Conservation (phyloP, 139 green algal species). For the Chlamydomonas incerta region DNA sequence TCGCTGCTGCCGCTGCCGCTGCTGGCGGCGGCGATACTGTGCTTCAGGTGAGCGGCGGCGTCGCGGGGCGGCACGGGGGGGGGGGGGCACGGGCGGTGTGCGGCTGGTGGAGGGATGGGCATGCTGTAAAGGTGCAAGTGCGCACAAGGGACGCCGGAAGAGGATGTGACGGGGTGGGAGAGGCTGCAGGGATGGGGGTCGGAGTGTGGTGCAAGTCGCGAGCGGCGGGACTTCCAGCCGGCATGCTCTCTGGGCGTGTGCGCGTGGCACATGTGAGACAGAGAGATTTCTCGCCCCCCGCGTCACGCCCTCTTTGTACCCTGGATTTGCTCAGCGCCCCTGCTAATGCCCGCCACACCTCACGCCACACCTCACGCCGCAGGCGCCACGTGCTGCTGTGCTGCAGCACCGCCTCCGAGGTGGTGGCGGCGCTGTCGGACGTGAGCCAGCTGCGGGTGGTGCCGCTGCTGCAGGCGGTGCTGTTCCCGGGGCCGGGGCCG, state of each 20-base stretch:
- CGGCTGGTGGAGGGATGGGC: no score
- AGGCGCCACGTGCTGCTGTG: constrained; percentile 66
- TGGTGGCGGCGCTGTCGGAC: constrained; percentile 66
- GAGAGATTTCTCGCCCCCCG: no score
- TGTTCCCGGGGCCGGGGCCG: constrained; percentile 54
- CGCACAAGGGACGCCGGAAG: no score
- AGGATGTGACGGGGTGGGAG: no score
- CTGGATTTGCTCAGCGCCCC: neutral
- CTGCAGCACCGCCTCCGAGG: constrained; percentile 48
- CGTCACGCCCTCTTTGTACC: neutral
- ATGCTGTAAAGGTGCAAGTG: no score
- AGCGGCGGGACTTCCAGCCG: no score
- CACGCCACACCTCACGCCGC: no score
- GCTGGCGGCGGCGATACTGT: constrained; percentile 66
- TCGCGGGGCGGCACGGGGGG: neutral
- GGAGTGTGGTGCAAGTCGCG: neutral
- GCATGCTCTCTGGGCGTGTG: no score
- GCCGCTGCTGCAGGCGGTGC: constrained; percentile 72
- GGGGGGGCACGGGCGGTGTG: no score
- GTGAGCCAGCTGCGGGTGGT: constrained; percentile 65
- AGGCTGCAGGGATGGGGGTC: neutral
- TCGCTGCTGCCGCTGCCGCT: constrained; percentile 73
- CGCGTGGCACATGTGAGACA: no score
- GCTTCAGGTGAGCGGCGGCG: constrained; percentile 59
- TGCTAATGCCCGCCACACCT: neutral